Conservation (phyloP, 108 stramenopile species). For the Licmophora abbreviata region DNA sequence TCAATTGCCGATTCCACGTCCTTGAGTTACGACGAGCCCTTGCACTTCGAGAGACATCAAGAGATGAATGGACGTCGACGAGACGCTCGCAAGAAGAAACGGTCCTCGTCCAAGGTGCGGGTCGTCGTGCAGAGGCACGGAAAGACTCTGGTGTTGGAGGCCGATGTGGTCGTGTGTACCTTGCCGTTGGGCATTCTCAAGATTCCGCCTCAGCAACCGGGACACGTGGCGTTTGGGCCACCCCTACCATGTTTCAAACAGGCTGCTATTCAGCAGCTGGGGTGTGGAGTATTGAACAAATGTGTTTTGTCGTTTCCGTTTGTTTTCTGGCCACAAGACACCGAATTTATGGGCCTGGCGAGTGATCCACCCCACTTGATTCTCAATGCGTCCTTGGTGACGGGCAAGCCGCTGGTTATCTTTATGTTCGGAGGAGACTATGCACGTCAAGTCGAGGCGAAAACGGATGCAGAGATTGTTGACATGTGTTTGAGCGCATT, state of each 20-base stretch:
- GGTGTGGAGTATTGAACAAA: slow-evolving; percentile 83
- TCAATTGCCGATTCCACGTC: background rate
- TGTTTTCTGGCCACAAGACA: slow-evolving; percentile 67
- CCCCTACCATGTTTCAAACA: slow-evolving; percentile 60
- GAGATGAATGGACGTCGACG: background rate
- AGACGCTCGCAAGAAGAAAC: background rate
- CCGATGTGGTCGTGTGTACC: slow-evolving; percentile 77
- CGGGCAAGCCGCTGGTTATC: slow-evolving; percentile 51
- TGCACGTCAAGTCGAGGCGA: slow-evolving; percentile 51
- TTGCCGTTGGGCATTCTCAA: slow-evolving; percentile 84
- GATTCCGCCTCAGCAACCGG: slow-evolving; percentile 27
- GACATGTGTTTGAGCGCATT: slow-evolving; percentile 55
- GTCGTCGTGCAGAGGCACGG: too few relatives aligned
- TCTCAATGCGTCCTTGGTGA: slow-evolving; percentile 36
- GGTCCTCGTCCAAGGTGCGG: background rate
- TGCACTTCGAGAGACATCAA: background rate
- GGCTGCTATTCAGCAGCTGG: slow-evolving; percentile 67
- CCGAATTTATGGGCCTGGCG: slow-evolving; percentile 69
- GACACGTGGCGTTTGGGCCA: slow-evolving; percentile 61
- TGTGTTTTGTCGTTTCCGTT: slow-evolving; percentile 66
- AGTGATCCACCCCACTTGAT: slow-evolving; percentile 48
- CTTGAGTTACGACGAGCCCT: background rate
- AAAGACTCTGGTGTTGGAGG: slow-evolving; percentile 47
- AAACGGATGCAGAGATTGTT: slow-evolving; percentile 55
- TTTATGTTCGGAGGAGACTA: slow-evolving; percentile 74